These are phyloP conservation scores for Tylopilus vinaceipallidus DNA, from an alignment of 768 basidiomycete genomes.

Conservation along the genomic window DNA sequence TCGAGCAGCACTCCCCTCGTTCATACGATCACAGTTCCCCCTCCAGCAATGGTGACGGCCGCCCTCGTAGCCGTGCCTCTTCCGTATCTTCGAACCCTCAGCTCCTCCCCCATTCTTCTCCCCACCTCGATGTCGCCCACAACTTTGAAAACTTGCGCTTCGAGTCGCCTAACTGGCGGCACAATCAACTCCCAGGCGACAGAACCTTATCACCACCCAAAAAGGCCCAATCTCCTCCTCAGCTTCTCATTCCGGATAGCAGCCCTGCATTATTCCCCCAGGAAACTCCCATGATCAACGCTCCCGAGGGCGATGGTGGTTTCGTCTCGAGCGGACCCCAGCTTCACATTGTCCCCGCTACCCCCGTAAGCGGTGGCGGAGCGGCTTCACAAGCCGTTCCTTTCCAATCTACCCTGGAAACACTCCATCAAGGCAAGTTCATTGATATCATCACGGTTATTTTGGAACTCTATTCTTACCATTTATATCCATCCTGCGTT, in stretches of 20 bases:
- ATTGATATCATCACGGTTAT: slow-evolving; percentile 32
- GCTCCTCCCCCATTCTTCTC: slow-evolving; percentile 45
- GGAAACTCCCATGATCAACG: slow-evolving; percentile 53
- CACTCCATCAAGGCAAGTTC: slow-evolving; percentile 53
- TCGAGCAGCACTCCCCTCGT: slow-evolving; percentile 38
- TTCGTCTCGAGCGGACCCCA: slow-evolving; percentile 51
- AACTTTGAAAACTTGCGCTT: slow-evolving; percentile 65
- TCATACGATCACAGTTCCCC: slow-evolving; percentile 66
- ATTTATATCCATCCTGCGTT: slow-evolving; percentile 23
- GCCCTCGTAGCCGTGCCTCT: slow-evolving; percentile 58
- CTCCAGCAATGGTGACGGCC: slow-evolving; percentile 54
- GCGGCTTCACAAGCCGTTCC: slow-evolving; percentile 44
- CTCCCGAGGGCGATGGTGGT: slow-evolving; percentile 56
- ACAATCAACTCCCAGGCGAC: slow-evolving; percentile 45
- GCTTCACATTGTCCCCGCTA: slow-evolving; percentile 80
- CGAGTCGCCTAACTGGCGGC: slow-evolving; percentile 59
- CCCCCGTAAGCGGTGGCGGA: slow-evolving; percentile 67
- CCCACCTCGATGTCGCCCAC: slow-evolving; percentile 52
- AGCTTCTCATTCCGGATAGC: slow-evolving; percentile 55
- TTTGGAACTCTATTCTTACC: slow-evolving; percentile 31
- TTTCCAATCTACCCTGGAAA: slow-evolving; percentile 51
- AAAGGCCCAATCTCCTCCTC: slow-evolving; percentile 66
- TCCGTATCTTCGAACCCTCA: slow-evolving; percentile 61
- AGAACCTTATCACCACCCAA: slow-evolving; percentile 37
- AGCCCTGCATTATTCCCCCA: slow-evolving; percentile 45